These are phyloP conservation scores for Brassica rapa DNA, from an alignment of 345 rosid species.

Conservation along the genomic window DNA sequence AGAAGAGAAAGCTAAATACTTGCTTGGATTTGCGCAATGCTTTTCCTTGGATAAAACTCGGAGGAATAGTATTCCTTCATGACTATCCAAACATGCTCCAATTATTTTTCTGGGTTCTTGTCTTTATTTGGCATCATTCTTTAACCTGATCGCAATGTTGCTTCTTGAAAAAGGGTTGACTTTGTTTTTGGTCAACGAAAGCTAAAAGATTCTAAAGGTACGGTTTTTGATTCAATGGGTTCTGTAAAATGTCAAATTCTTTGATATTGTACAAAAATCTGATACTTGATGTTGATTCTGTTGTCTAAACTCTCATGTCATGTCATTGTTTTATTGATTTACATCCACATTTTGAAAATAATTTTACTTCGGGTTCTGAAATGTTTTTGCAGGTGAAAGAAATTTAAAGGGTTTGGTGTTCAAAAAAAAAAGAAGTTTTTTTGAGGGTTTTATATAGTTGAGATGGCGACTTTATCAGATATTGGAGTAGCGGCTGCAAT, in stretches of 20 bases:
- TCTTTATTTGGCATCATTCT: background rate
- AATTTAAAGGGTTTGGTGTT: background rate
- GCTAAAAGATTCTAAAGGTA: background rate
- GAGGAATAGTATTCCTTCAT: background rate
- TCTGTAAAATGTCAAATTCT: background rate
- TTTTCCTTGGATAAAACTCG: background rate
- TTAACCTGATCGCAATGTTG: background rate
- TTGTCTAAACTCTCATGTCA: background rate
- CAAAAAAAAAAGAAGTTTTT: background rate
- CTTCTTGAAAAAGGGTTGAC: background rate
- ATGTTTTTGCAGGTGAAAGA: slow-evolving; percentile 20
- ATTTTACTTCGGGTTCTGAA: background rate
- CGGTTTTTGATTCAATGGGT: background rate
- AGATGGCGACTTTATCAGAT: slow-evolving; percentile 86
- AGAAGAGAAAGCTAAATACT: background rate
- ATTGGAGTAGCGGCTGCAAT: slow-evolving; percentile 78
- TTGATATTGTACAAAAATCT: background rate
- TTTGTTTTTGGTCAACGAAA: slow-evolving; percentile 14
- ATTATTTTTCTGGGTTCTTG: background rate
- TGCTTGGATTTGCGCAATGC: background rate
- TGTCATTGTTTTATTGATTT: background rate
- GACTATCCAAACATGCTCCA: background rate
- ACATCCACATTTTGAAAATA: background rate
- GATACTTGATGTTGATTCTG: background rate
- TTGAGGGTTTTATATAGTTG: background rate